Conservation (phyloP, 331 rosid genomes). For the Rosa hybrid region DNA sequence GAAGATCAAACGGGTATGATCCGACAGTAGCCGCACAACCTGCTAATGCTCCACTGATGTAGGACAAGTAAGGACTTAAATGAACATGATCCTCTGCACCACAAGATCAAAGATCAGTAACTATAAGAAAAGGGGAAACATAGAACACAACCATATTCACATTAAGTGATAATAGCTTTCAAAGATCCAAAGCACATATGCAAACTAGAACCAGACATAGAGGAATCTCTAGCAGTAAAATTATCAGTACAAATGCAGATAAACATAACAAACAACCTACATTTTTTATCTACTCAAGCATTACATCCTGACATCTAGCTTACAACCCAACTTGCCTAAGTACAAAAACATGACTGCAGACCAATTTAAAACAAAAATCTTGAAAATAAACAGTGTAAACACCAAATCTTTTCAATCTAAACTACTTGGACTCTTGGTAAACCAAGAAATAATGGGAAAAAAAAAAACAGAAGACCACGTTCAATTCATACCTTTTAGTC, state of each 20-base stretch:
- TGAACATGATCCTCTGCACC: slow-evolving; percentile 74
- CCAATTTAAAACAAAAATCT: not conserved
- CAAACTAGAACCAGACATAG: not conserved
- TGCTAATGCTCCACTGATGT: slow-evolving; percentile 84
- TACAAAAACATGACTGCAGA: not conserved
- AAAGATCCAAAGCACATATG: not conserved
- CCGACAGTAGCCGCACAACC: slow-evolving; percentile 97
- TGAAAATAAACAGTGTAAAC: not conserved
- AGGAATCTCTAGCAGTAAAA: not conserved
- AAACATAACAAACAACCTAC: not conserved
- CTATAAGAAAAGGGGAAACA: not conserved
- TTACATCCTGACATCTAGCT: not conserved
- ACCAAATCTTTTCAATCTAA: not conserved
- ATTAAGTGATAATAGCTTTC: not conserved
- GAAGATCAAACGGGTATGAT: slow-evolving; percentile 93
- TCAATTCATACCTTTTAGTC: not conserved
- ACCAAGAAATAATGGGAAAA: not conserved
- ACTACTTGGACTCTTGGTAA: not conserved
- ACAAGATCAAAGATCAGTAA: slow-evolving; percentile 18
- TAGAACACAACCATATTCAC: not conserved
- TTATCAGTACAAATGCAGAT: not conserved
- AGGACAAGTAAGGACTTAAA: slow-evolving; percentile 84
- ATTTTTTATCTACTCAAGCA: not conserved
- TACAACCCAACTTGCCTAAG: not conserved
- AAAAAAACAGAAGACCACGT: not conserved